These are phyloP conservation scores for Sedum album DNA, from an alignment of 164 flowering plant genomes.

Conservation along the genomic window DNA sequence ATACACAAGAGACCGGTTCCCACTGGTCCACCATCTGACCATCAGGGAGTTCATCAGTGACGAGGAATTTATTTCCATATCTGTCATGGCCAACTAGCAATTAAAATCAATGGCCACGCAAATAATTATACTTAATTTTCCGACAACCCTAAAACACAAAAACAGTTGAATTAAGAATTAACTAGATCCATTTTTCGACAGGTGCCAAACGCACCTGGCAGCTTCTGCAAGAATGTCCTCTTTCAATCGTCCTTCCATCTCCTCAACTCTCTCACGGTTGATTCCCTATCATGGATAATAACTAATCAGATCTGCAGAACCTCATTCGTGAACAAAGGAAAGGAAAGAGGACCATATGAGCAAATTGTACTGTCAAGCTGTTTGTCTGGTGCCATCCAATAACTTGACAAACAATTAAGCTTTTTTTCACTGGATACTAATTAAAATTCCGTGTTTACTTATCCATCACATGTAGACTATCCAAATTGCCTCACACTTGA, in stretches of 20 bases:
- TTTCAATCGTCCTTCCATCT: slow-evolving; percentile 89
- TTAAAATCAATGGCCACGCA: slow-evolving; percentile 20
- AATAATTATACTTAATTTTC: background rate
- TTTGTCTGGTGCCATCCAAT: background rate
- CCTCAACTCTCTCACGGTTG: slow-evolving; percentile 81
- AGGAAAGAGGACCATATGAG: background rate
- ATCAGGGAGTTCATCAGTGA: slow-evolving; percentile 96
- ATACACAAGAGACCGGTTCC: slow-evolving; percentile 78
- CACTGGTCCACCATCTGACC: slow-evolving; percentile 99
- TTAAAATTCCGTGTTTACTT: background rate
- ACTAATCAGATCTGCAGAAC: background rate
- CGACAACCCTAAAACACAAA: background rate
- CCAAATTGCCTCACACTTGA: background rate
- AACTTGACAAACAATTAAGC: background rate
- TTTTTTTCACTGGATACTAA: background rate
- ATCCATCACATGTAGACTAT: background rate
- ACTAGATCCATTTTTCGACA: background rate
- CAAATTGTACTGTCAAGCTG: background rate
- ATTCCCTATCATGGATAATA: slow-evolving; percentile 50
- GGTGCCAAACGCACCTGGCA: slow-evolving; percentile 39
- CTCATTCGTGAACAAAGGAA: background rate
- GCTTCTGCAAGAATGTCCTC: slow-evolving; percentile 86
- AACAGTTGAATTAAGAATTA: background rate
- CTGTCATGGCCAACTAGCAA: slow-evolving; percentile 37
- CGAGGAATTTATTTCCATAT: slow-evolving; percentile 98